Evolutionary conservation across 2,329 filamentous ascomycete species (phyloP).

Genomic region (Trichoderma aggressivum): DNA sequence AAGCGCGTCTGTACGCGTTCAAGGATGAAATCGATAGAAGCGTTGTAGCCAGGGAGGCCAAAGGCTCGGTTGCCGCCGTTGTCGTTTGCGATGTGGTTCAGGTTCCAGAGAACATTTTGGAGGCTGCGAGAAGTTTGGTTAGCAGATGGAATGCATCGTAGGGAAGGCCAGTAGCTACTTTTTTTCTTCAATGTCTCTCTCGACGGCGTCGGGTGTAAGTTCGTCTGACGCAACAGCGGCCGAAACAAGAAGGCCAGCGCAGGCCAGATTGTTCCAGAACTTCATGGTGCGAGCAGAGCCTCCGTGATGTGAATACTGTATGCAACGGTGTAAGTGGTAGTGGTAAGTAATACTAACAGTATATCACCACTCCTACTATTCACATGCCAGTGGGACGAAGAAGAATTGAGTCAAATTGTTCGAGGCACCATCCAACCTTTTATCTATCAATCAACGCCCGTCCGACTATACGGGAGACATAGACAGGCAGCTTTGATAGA

Average conservation of each 20-base stretch:
- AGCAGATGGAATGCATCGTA: not conserved
- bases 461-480: not conserved
- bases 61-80: slow-evolving; percentile 60
- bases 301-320: not conserved
- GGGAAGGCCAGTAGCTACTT: not conserved
- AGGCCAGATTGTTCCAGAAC: slow-evolving; percentile 18
- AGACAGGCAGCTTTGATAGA: not conserved
- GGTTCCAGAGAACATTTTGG: slow-evolving; percentile 50
- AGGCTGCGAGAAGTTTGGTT: slow-evolving; percentile 37
- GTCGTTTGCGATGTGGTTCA: slow-evolving; percentile 51
- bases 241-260: slow-evolving; percentile 19
- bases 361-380: not conserved
- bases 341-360: not conserved
- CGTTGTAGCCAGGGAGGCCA: slow-evolving; percentile 56
- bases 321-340: not conserved
- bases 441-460: not conserved
- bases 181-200: slow-evolving; percentile 34
- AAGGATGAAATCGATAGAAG: slow-evolving; percentile 55
- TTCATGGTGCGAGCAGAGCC: slow-evolving; percentile 22
- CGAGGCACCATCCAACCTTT: not conserved
- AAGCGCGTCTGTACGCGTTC: slow-evolving; percentile 41
- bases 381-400: not conserved
- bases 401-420: not conserved
- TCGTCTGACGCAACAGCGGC: slow-evolving; percentile 29
- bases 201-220: slow-evolving; percentile 39